Evolutionary conservation across 495 filamentous ascomycete species (phyloP).

Genomic region (Neurospora africana): DNA sequence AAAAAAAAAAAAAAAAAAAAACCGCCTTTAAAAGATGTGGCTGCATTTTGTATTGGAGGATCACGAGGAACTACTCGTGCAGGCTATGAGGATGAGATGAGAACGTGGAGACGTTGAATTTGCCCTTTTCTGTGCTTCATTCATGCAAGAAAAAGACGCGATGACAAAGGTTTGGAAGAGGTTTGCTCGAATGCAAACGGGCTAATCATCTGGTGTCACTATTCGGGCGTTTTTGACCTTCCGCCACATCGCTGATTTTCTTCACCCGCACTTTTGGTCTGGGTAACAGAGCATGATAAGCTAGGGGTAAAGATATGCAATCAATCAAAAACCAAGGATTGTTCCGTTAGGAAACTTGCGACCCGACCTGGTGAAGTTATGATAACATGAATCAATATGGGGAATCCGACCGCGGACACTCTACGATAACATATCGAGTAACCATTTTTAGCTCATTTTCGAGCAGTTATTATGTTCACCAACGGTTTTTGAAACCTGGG

Average conservation of each 20-base stretch:
- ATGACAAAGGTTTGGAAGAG: not conserved
- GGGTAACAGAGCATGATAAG: not conserved
- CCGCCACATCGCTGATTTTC: not conserved
- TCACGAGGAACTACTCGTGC: not conserved
- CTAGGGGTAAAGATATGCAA: not conserved
- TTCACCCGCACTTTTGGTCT: not conserved
- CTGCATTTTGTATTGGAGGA: not conserved
- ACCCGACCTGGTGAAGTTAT: not conserved
- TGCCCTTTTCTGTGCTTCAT: not conserved
- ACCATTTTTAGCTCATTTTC: not conserved
- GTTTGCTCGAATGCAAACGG: not conserved
- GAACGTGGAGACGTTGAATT: not conserved
- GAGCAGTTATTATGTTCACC: not conserved
- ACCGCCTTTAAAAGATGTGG: not conserved
- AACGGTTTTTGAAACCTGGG: not conserved
- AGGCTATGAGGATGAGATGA: not conserved
- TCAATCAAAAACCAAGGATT: not conserved
- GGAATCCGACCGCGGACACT: constrained; percentile 1
- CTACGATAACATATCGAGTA: not conserved
- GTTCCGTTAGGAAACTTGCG: not conserved
- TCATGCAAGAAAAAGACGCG: not conserved
- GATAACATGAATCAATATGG: not conserved
- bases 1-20: no score
- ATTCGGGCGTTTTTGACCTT: not conserved
- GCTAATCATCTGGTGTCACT: not conserved